Base-by-base conservation (phyloP, 176 grass and related monocot species). In the Pharus latifolius region DNA sequence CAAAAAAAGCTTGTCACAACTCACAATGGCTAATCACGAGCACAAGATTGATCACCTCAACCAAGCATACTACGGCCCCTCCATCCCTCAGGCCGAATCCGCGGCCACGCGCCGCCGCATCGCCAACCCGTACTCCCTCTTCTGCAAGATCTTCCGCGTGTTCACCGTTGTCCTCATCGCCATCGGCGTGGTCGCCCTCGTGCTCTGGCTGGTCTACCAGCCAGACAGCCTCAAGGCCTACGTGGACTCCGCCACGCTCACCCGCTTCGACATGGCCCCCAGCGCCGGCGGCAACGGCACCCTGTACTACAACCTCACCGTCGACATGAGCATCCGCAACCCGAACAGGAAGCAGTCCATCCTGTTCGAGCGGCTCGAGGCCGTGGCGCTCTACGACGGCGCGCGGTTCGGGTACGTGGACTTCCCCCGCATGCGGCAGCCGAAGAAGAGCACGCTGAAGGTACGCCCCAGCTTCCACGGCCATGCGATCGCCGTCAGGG, bases 151-250 rank as follows among this genome's bases (percentile, higher is more conserved):
- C 38, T 45, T 78, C 38, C 74, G 49, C 49, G 47, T 8, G 73
- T 29, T 82, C 45, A 78, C 74, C 12, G 10, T 81, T 2, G 40
- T 42, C 24, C 37, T 78, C 14, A 27, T 89, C 74, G 73, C 43
- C 14, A 25, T 83, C 60, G 79, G 82, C 65, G 35, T 80, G 17
- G 22, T 73, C 23, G 27, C 70, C 38, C 49, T 93, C 18, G 28
- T 89, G 37, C 76, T 83, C 19, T 93, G 75, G 85, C 60, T 89
- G 35, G 80, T 89, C 15, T 86, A 60, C 65, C 85, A 74, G 49
- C 90, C 85, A n/a, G 75, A 13, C 46, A 27, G 41, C 20, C 68
- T 89, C 70, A 74, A 76, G 42, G 85, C 74, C 5, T 69, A 73
- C 74, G 62, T 82, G 8, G 60, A 83, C 67, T 25, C 78, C 16